phyloP scores from a whole-genome alignment of 106 monocot genomes.

The Dioscorea dumetorum region DNA sequence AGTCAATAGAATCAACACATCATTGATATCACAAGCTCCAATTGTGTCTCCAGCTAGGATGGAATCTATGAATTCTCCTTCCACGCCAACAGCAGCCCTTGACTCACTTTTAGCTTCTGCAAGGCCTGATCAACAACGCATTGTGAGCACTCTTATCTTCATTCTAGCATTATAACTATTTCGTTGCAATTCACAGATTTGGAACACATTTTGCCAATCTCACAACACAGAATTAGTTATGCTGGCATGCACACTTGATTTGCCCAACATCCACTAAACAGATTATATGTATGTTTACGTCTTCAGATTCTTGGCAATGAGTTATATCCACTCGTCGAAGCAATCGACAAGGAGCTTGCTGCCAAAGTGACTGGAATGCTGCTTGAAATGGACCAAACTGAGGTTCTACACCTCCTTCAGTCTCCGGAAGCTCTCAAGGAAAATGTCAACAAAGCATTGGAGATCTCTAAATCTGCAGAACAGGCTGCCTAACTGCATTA shows the following conservation, averaged over 20 bases:
- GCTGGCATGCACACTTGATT: neutral
- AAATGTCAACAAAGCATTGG: slow-evolving; percentile 61
- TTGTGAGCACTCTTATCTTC: slow-evolving; percentile 13
- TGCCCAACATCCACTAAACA: neutral
- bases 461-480: slow-evolving; percentile 26
- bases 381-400: slow-evolving; percentile 43
- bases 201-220: too few relatives aligned
- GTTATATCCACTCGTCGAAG: slow-evolving; percentile 49
- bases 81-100: slow-evolving; percentile 22
- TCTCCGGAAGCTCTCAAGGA: slow-evolving; percentile 48
- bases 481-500: too few relatives aligned
- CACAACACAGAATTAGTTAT: neutral
- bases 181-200: too few relatives aligned
- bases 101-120: slow-evolving; percentile 56
- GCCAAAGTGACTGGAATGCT: slow-evolving; percentile 70
- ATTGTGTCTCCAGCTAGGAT: neutral
- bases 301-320: slow-evolving; percentile 61
- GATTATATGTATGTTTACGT: neutral
- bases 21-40: too few relatives aligned
- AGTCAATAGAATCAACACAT: slow-evolving; percentile 23
- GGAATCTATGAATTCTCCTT: slow-evolving; percentile 8
- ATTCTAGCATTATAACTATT: too few relatives aligned
- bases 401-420: slow-evolving; percentile 66
- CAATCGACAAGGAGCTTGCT: slow-evolving; percentile 30
- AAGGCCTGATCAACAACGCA: slow-evolving; percentile 35